Evolutionary conservation across 805 yeast species (phyloP), one percentile per base, ranked within the genome.

Genomic region (Wickerhamomyces pijperi): DNA sequence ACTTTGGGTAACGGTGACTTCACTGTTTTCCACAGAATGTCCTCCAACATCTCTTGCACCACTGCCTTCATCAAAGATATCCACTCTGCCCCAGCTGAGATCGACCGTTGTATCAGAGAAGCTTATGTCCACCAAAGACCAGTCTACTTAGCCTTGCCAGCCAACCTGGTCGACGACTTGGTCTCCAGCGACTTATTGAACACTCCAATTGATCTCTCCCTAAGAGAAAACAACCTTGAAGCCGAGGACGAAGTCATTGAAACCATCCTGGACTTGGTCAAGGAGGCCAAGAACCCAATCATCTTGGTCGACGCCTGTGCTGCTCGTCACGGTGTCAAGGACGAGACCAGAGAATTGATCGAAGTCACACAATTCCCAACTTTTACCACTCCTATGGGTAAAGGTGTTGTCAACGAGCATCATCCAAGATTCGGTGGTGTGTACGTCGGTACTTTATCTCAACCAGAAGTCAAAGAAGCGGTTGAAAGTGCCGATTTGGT

Each of bases 341-440:
- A 60, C 15, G 82, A 78, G 58, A 78, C 81, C 42, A 64, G 61
- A 42, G 60, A 68, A 49, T 69, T 83, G 54, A 78, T 79, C 37
- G 70, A 71, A 39, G 55, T 63, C 42, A 81, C 92, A 37, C 74
- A 79, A 57, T 82, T 76, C 75, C 87, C 90, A 29, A 78, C 80
- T 37, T 83, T 76, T 60, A 78, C 78, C 40, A 83, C 94, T 40
- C 94, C 94, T 49, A 81, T 83, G 88, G 94, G 94, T 61, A 83
- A 83, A 62, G 79, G 84, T 41, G 66, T 76, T 20, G 72, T 82
- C 49, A 76, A 80, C 59, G 94, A 83, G 63, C 66, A 67, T 42
- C 68, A 75, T 59, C 73, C 76, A 44, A n/a, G n/a, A n/a, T n/a
- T n/a, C n/a, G n/a, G n/a, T n/a, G n/a, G n/a, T n/a, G n/a, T n/a